Evolutionary conservation across 2,329 filamentous ascomycete species (phyloP), one percentile per base, ranked within the genome.

Genomic region (Microthyrium microscopicum): DNA sequence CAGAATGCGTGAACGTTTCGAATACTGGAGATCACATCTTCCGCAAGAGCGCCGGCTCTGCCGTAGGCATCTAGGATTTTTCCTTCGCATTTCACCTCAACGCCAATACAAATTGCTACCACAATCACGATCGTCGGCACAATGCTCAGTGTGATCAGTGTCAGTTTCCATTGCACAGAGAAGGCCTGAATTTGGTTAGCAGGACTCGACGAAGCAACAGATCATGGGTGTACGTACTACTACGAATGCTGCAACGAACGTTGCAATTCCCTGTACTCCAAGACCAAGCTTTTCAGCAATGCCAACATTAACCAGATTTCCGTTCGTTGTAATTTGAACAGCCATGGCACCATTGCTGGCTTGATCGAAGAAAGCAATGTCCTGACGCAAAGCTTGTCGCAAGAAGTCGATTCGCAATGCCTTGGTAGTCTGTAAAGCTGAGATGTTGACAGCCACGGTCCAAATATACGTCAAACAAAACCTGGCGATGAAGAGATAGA

Each of bases 271-370:
- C 18, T 66, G 63, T 3, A 80, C 58, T 40, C 68, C 65, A 21
- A 78, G 66, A 32, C 74, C 74, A n/a, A 77, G 73, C 48, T 81
- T 81, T 51, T 80, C 76, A 2, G 69, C 73, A 0, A 73, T 77
- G 11, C 76, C 76, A 0, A 66, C 64, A 44, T 77, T 73, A 33
- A 81, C 29, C 19, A 36, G 13, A 18, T 17, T 31, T 9, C 20
- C 19, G 8, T 22, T 8, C 15, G 3, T 32, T 24, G 22, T 25
- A 25, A 13, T 13, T 25, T 25, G 22, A 9, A 25, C 22, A 9
- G 22, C 9, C 22, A 25, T 13, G 22, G 22, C 9, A 25, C 22
- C 22, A 25, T 13, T 13, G 9, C 9, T 25, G 9, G 9, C 22
- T 9, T 13, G 9, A 13, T 25, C 22, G 12, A 25, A 25, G 12